These are phyloP conservation scores for Macrolepiota fuliginosa DNA, from an alignment of 768 basidiomycete species.

Conservation along the genomic window DNA sequence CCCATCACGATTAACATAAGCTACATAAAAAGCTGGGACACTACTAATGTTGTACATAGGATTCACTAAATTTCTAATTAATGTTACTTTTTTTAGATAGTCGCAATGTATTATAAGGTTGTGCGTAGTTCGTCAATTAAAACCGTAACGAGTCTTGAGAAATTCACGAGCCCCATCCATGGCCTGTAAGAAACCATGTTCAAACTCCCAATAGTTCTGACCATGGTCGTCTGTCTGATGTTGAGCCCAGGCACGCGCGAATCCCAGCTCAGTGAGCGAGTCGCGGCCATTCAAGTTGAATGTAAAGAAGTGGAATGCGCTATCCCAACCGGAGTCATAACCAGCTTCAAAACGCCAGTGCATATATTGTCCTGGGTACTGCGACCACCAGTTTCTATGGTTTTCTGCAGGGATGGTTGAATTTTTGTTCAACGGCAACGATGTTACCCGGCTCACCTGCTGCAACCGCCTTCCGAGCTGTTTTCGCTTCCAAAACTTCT, in stretches of 20 bases:
- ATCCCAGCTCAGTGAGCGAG: constrained; percentile 58
- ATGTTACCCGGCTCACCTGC: constrained; percentile 17
- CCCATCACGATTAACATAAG: not conserved
- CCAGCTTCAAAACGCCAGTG: constrained; percentile 69
- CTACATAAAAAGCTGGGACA: not conserved
- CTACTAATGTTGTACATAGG: not conserved
- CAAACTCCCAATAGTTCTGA: constrained; percentile 63
- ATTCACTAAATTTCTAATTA: not conserved
- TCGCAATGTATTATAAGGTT: not conserved
- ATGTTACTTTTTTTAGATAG: not conserved
- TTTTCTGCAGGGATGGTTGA: constrained; percentile 26
- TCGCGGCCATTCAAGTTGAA: constrained; percentile 18
- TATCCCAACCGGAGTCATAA: constrained; percentile 71
- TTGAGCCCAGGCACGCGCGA: constrained; percentile 57
- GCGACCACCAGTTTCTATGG: constrained; percentile 41
- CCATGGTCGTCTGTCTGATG: constrained; percentile 44
- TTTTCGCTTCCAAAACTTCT: not conserved
- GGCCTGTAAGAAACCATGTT: constrained; percentile 65
- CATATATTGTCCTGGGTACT: constrained; percentile 55
- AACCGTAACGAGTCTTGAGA: not conserved
- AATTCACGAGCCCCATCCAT: constrained; percentile 32
- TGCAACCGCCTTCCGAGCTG: constrained; percentile 1
- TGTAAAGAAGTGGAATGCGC: constrained; percentile 55
- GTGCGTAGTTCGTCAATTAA: not conserved
- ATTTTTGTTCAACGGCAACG: constrained; percentile 23